Base-by-base conservation (phyloP, 305 asterid species). In the Ilex paraguariensis region DNA sequence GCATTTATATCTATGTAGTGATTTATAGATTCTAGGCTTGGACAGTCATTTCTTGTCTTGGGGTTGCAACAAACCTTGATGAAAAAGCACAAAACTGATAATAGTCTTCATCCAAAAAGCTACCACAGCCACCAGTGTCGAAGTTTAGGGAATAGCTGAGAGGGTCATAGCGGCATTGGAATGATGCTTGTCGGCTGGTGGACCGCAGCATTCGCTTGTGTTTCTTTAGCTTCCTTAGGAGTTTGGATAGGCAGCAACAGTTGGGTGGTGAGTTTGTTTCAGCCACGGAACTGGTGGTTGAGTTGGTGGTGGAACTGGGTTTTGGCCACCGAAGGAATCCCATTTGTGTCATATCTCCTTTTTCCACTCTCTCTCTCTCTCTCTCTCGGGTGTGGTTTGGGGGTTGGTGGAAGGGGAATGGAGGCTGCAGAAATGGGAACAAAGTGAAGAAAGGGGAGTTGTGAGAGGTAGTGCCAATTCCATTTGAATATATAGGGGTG, bases 141-240 rank as follows among this genome's bases (percentile, higher is more conserved):
- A 88, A 88, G 2, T 21, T 21, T 21, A 21, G 28, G 28, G 28
- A 21, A 21, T 21, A 21, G 28, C 28, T 21, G 28, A 84, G 54
- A 8, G 95, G 95, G 65, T 86, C 95, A 42, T 88, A 86, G 15
- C 80, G 83, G 72, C 90, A 87, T 60, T 82, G 87, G 69, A 81
- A 68, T 30, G 90, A 77, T 3, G 90, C 33, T 36, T 77, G 86
- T 31, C 82, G 72, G 66, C 82, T 66, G 4, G 65, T 13, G 13
- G 74, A 45, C 7, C 65, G 75, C 84, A 79, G 31, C 67, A 10
- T 55, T 62, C 69, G 77, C 65, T 71, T 54, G 14, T 74, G 70
- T 48, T 66, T 80, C 64, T 60, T 69, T 6, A 80, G 76, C 69
- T 65, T 65, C 53, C 75, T 78, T 57, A 83, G 66, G 63, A 80